Percentiles rank a stretch among this genome's conserved stretches.
Conservation (phyloP, 2,329 filamentous ascomycete genomes). For the Cadophora luteo-olivacea region DNA sequence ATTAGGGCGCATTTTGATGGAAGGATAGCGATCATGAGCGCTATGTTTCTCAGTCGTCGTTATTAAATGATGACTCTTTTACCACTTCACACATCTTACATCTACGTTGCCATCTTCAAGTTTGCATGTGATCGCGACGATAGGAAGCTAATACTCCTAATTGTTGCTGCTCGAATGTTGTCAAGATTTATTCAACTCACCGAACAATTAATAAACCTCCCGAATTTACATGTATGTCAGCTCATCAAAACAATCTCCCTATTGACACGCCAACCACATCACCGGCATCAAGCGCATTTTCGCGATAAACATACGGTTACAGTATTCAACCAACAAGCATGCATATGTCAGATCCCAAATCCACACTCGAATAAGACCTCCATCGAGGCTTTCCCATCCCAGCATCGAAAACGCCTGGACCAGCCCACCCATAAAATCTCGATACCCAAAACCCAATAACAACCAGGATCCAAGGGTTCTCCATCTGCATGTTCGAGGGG, state of each 20-base stretch:
- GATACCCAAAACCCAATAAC: background rate
- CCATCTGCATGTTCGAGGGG: background rate
- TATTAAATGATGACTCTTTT: background rate
- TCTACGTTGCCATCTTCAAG: no score
- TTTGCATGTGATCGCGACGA: no score
- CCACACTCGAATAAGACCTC: background rate
- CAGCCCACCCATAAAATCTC: background rate
- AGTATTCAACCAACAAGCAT: background rate
- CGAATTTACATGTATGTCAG: no score
- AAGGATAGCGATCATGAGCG: background rate
- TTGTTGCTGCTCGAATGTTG: no score
- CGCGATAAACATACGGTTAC: no score
- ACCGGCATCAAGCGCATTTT: no score
- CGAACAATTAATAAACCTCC: no score
- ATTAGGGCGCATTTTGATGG: background rate
- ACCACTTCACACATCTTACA: background rate
- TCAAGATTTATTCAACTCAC: no score
- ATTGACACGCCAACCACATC: no score
- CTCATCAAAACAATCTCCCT: no score
- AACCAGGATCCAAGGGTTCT: background rate
- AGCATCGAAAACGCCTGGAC: background rate
- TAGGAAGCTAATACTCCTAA: no score
- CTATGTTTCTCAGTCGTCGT: slow-evolving; percentile 3
- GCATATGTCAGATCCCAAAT: background rate
- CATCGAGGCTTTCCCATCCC: background rate